Base-by-base conservation (phyloP, 495 filamentous ascomycete species). In the Ascodesmis nigricans region DNA sequence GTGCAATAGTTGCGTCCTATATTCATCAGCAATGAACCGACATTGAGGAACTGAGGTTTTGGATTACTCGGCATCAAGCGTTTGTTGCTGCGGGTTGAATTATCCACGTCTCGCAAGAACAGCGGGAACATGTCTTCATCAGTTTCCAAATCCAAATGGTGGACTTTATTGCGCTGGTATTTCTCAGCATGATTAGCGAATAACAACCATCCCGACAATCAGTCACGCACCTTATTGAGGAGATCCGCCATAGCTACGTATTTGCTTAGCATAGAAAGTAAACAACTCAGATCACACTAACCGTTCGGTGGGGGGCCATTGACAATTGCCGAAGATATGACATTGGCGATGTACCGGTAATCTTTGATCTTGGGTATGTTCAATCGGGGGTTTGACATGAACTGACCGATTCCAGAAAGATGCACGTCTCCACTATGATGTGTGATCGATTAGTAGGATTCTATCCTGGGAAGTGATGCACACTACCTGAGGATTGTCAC, bases 91-190 rank as follows among this genome's bases (percentile, higher is more conserved):
- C 87, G 68, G 7, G 69, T 60, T 49, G 81, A 83, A 28, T 77
- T 78, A 46, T 91, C 81, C 2, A 91, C 79, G 47, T 91, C 87
- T 31, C 76, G 69, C 0, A 60, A 63, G 54, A 97, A 97, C 34
- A 95, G 69, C 1, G 87, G 80, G 33, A 92, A 80, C 75, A 95
- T 84, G 48, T 82, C 71, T 55, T 97, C 87, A 38, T 95, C 81
- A 0, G 87, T 93, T 40, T 82, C 64, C 33, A 57, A 54, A 52
- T 84, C 73, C 16, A 84, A 64, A 50, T 95, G 83, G 49, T 97
- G 87, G 9, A 92, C 61, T 45, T 80, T 90, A 57, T 93, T 91
- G 11, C 87, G 70, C 57, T n/a, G n/a, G n/a, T n/a, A n/a, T n/a
- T n/a, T n/a, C n/a, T n/a, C n/a, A n/a, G n/a, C n/a, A n/a, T n/a